Evolutionary conservation across 306 rosid genomes (phyloP).

Genomic region (Comarum palustre): DNA sequence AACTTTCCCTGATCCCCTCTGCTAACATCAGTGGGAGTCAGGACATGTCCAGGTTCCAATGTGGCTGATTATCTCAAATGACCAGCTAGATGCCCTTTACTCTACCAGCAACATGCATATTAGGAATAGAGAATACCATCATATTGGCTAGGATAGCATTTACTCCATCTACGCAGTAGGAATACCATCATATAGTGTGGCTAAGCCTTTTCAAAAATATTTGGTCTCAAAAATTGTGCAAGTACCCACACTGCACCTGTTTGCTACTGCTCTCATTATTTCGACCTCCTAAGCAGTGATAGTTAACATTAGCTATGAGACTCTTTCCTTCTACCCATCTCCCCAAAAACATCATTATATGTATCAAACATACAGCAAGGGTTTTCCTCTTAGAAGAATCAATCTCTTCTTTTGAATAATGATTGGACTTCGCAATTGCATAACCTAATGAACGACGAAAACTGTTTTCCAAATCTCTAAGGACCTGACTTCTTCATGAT

Average conservation of each 20-base stretch:
- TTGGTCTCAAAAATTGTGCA: not conserved
- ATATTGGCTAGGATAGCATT: not conserved
- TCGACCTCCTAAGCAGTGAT: not conserved
- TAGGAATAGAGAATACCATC: too few species aligned
- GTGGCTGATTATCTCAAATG: not conserved
- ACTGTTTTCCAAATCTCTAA: not conserved
- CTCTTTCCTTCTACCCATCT: not conserved
- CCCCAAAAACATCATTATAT: not conserved
- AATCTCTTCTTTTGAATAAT: not conserved
- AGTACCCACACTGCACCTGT: not conserved
- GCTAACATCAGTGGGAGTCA: not conserved
- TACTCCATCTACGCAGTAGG: not conserved
- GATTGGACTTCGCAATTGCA: not conserved
- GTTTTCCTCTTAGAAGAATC: not conserved
- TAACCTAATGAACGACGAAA: not conserved
- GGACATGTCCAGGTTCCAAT: not conserved
- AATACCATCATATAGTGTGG: not conserved
- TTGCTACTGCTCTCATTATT: not conserved
- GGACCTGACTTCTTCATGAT: not conserved
- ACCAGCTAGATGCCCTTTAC: not conserved
- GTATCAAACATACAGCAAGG: not conserved
- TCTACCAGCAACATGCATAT: not conserved
- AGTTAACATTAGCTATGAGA: not conserved
- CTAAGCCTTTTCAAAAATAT: not conserved
- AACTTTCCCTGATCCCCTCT: not conserved